phyloP scores from a whole-genome alignment of 306 rosid species.

The Benincasa hispida region DNA sequence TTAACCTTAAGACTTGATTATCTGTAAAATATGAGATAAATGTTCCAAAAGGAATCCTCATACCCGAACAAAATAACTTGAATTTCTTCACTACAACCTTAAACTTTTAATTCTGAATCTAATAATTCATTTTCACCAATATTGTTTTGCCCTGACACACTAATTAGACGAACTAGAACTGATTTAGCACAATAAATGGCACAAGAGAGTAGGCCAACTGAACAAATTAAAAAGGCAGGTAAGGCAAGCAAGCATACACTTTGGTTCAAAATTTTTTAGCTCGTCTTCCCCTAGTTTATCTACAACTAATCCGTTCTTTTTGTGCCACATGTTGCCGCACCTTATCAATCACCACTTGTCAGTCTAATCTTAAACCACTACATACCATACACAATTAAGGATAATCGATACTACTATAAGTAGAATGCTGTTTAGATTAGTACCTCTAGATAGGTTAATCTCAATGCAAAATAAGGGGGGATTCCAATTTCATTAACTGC shows the following conservation, averaged over 20 bases:
- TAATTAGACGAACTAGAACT: background rate
- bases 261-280: background rate
- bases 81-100: background rate
- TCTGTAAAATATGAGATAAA: too few species aligned
- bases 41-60: too few species aligned
- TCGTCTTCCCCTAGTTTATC: background rate
- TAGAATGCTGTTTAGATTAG: background rate
- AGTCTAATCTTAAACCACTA: background rate
- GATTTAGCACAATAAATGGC: background rate
- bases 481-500: conserved; percentile 98
- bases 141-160: background rate
- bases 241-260: too few species aligned
- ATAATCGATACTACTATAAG: background rate
- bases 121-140: background rate
- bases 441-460: conserved; percentile 91
- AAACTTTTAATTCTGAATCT: background rate
- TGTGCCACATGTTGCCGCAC: background rate
- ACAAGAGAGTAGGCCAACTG: too few species aligned
- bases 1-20: too few species aligned
- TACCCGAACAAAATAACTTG: too few species aligned
- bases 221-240: too few species aligned
- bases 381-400: background rate
- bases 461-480: conserved; percentile 81
- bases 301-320: background rate
- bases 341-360: background rate